A percentile compares a stretch with the other conserved stretches of the same genome.
Conservation (phyloP, 768 basidiomycete genomes). For the Amanita pallidorosea region DNA sequence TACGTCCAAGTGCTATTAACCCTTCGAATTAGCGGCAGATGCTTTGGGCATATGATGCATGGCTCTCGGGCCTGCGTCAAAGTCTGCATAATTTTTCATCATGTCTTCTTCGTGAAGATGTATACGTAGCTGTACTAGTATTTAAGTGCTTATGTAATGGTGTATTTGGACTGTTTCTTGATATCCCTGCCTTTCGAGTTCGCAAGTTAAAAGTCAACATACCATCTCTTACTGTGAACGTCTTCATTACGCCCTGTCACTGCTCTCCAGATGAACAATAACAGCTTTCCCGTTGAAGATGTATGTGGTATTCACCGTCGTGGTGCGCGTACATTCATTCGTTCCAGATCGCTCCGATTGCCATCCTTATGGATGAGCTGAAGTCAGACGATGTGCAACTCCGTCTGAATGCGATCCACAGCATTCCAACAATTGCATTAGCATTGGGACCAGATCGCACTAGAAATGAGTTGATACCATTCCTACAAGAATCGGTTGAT, state of each 20-base stretch:
- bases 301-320: conserved; percentile 27
- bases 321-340: conserved; percentile 14
- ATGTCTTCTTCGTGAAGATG: conserved; percentile 23
- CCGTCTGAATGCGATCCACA: conserved; percentile 92
- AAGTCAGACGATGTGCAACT: conserved; percentile 96
- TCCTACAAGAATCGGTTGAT: conserved; percentile 97
- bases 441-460: conserved; percentile 93
- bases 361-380: conserved; percentile 95
- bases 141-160: too few relatives aligned
- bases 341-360: conserved; percentile 80
- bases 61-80: background rate
- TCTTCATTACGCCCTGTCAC: too few relatives aligned
- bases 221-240: too few relatives aligned
- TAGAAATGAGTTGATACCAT: conserved; percentile 90
- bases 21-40: background rate
- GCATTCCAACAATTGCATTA: conserved; percentile 95
- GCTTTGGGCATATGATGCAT: background rate
- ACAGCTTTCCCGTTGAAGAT: conserved; percentile 51
- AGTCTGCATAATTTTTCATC: conserved; percentile 23
- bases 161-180: too few relatives aligned
- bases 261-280: background rate
- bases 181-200: too few relatives aligned
- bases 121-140: background rate
- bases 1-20: background rate
- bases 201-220: too few relatives aligned